Evolutionary conservation across 495 filamentous ascomycete genomes (phyloP), one percentile per base, ranked within the genome.

Genomic region (Hypoxylon crocopeplum): DNA sequence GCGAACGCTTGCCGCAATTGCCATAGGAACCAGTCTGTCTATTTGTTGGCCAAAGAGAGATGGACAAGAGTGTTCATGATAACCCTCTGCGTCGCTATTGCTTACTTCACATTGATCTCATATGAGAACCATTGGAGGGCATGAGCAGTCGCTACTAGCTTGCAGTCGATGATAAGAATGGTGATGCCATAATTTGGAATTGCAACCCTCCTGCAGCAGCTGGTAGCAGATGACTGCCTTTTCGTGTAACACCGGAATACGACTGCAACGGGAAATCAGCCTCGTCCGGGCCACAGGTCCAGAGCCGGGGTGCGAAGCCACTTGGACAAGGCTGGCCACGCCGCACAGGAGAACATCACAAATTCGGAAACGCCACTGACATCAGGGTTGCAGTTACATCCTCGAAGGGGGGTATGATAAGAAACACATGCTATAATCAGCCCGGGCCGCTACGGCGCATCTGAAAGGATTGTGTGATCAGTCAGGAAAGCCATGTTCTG

Each of bases 381-480:
- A 53, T 27, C 21, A 60, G 40, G 50, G 61, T 59, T 56, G 22
- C 61, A 46, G 50, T 59, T 50, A 40, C 49, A 59, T 47, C 32
- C 17, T 42, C 7, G 13, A 5, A 32, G 13, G 37, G 44, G 17
- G 32, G 15, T 34, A 49, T 51, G 54, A 64, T 56, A 64, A 54
- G 45, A 27, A 17, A 25, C 17, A 27, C 13, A 40, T 40, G 34
- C 32, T 49, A 59, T 46, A 64, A 54, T 34, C 45, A 57, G 41
- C 44, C 46, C 50, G 52, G 53, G 36, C 57, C 62, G 62, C 25
- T 46, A 40, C 47, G 42, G 56, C 37, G 24, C 47, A 48, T 48
- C 56, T 51, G 56, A 62, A 57, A 62, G 57, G 51, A 61, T 56
- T 30, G 56, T 53, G 57, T 66, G 56, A 56, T 60, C 49, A 55